Evolutionary conservation across 257 asterid genomes (phyloP).

Genomic region (Oldenlandia corymbosa): DNA sequence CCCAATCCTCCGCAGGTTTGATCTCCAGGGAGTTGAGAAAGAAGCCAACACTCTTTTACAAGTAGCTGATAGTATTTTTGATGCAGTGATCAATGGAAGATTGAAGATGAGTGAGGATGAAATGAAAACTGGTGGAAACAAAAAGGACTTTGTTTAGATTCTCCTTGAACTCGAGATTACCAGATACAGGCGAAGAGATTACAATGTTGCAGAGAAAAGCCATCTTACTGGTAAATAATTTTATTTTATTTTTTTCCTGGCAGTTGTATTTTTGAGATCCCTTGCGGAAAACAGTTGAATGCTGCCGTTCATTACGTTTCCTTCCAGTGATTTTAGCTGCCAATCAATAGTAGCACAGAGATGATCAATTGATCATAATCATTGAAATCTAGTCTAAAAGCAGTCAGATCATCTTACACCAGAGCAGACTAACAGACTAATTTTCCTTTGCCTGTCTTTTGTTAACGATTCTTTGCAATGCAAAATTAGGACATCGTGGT

Average conservation of each 20-base stretch:
- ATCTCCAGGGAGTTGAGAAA: constrained; percentile 42
- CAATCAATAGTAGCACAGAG: no score
- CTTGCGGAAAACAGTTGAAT: no score
- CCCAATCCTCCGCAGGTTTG: constrained; percentile 37
- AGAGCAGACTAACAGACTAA: no score
- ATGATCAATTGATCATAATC: no score
- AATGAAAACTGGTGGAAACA: neutral
- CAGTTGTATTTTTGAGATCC: neutral
- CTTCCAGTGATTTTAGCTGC: no score
- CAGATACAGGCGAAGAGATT: constrained; percentile 15
- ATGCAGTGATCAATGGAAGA: neutral
- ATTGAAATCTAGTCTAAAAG: no score
- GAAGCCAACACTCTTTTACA: constrained; percentile 15
- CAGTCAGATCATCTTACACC: no score
- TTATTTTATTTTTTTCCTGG: neutral
- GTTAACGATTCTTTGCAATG: neutral
- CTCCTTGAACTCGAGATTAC: constrained; percentile 12
- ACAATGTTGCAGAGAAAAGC: constrained; percentile 24
- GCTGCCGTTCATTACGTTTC: no score
- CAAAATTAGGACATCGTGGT: constrained; percentile 19
- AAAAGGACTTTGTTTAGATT: constrained; percentile 22
- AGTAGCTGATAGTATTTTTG: constrained; percentile 7
- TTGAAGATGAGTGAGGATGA: neutral
- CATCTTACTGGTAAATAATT: constrained; percentile 29
- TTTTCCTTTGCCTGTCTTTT: neutral